Conservation (phyloP, 2,329 filamentous ascomycete species). For the Aspergillus sp. region DNA sequence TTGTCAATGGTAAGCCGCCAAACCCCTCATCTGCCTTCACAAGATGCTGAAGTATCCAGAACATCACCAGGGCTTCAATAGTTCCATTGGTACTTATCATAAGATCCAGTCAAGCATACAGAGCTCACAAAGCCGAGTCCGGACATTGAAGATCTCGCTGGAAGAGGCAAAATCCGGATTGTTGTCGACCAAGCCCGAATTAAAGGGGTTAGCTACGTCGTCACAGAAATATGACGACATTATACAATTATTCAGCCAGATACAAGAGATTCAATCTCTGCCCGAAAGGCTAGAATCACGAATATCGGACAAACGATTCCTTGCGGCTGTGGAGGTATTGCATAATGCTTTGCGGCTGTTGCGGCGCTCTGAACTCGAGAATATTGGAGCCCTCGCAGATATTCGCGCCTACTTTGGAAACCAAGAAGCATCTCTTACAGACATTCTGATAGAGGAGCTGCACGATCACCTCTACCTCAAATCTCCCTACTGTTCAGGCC, state of each 20-base stretch:
- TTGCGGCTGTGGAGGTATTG: conserved; percentile 88
- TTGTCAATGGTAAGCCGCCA: conserved; percentile 69
- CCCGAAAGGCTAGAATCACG: conserved; percentile 91
- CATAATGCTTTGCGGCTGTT: conserved; percentile 84
- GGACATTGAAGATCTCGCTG: conserved; percentile 79
- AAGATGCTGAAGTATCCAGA: conserved; percentile 52
- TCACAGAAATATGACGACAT: conserved; percentile 91
- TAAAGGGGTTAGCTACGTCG: conserved; percentile 83
- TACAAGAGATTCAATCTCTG: conserved; percentile 84
- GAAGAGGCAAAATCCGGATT: conserved; percentile 77
- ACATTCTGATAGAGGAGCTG: conserved; percentile 94
- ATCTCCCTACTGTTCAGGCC: conserved; percentile 93
- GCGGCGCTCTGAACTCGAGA: conserved; percentile 83
- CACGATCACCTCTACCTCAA: conserved; percentile 98
- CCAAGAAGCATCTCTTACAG: conserved; percentile 87
- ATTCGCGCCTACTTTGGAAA: conserved; percentile 85
- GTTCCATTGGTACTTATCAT: conserved; percentile 97
- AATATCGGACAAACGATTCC: conserved; percentile 93
- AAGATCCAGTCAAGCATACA: conserved; percentile 96
- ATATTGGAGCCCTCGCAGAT: conserved; percentile 85
- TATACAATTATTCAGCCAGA: conserved; percentile 76
- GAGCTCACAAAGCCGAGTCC: conserved; percentile 80
- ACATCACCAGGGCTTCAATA: conserved; percentile 98
- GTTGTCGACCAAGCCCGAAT: conserved; percentile 81
- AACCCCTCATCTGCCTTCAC: no score